A percentile compares a stretch with the other conserved stretches of the same genome.
Evolutionary conservation across 805 yeast species (phyloP).

Genomic region (Suhomyces sp.): DNA sequence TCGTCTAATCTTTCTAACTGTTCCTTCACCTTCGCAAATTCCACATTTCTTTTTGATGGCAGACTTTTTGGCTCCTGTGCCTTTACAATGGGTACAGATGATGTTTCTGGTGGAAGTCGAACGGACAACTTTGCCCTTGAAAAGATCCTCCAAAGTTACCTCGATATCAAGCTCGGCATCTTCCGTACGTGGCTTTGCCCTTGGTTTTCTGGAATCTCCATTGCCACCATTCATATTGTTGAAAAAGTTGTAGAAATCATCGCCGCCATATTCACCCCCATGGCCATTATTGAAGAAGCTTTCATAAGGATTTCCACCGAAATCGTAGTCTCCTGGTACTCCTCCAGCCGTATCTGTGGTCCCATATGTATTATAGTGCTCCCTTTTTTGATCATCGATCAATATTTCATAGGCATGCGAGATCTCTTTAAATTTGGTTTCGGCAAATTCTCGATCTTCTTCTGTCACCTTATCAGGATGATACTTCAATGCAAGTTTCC

Average conservation of each 20-base stretch:
- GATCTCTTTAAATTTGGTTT: slow-evolving; percentile 76
- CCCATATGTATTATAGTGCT: slow-evolving; percentile 59
- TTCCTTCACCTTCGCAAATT: slow-evolving; percentile 72
- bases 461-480: slow-evolving; percentile 89
- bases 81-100: slow-evolving; percentile 70
- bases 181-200: slow-evolving; percentile 44
- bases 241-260: slow-evolving; percentile 74
- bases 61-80: slow-evolving; percentile 67
- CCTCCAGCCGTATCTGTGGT: slow-evolving; percentile 28
- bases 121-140: slow-evolving; percentile 76
- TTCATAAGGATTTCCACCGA: slow-evolving; percentile 38
- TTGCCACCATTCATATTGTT: slow-evolving; percentile 38
- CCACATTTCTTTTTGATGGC: slow-evolving; percentile 58
- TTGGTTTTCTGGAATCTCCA: slow-evolving; percentile 13
- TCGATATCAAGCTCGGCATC: slow-evolving; percentile 67
- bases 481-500: slow-evolving; percentile 73
- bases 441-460: slow-evolving; percentile 64
- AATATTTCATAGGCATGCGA: slow-evolving; percentile 83
- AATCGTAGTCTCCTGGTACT: slow-evolving; percentile 11
- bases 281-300: slow-evolving; percentile 32
- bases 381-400: slow-evolving; percentile 62
- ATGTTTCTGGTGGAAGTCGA: slow-evolving; percentile 69
- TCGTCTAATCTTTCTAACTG: slow-evolving; percentile 54
- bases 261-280: slow-evolving; percentile 53
- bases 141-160: slow-evolving; percentile 69